Base-by-base conservation (phyloP, 2,329 filamentous ascomycete genomes). In the Colletotrichum cuscutae region DNA sequence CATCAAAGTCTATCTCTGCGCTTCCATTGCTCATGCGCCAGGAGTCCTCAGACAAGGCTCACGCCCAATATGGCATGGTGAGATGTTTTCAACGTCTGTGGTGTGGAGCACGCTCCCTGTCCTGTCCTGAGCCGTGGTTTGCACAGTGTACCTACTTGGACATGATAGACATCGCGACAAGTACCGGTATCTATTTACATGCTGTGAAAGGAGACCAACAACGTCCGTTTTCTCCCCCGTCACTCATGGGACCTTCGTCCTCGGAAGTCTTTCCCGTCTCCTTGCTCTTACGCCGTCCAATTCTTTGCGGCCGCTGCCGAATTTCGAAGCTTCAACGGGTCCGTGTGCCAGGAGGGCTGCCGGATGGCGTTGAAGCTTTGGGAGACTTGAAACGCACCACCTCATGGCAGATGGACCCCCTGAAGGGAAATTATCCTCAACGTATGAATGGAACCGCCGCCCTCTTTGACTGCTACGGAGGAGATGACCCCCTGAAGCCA, bases 331-430 rank as follows among this genome's bases (percentile, higher is more conserved):
- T 24, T 52, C 22, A 57, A 15, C n/a, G 56, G 61, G 71, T 72
- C 66, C 60, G 71, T 70, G 71, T 65, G 32, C 66, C 15, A 26
- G 19, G 46, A 59, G 56, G 28, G 61, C 28, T 54, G 35, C 66
- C 66, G 56, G 71, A 72, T 72, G 49, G 60, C 56, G 46, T 70
- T 49, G 67, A 57, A 61, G 70, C 65, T 28, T 72, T 70, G 54
- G 22, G 58, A 35, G 58, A 74, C 24, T 65, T 74, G 72, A 74
- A 74, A 74, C 72, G 42, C 72, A 74, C 72, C 72, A 65, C 64
- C 64, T 72, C 60, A 71, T 74, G 69, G 72, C 72, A 65, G 60
- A 63, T 58, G 65, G 69, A 52, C 61, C 60, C 64, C 63, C 54
- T 62, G 24, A 65, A 54, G 66, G 66, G 71, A 72, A 57, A 72